Evolutionary conservation across 495 filamentous ascomycete genomes (phyloP).

Genomic region (Aspergillus sclerotiicarbonarius): DNA sequence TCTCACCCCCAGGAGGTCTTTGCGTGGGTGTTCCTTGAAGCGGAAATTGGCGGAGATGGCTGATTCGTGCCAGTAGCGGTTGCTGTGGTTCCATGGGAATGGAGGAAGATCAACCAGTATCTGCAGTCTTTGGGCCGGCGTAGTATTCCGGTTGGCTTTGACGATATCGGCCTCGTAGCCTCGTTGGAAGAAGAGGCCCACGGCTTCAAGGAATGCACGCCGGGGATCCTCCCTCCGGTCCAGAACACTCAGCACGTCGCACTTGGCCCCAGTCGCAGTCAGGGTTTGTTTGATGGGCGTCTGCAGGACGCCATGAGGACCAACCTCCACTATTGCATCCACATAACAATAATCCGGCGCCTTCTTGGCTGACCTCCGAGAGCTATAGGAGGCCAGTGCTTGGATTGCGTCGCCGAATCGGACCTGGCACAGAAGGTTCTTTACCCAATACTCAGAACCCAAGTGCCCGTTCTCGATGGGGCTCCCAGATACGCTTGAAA

Average conservation of each 20-base stretch:
- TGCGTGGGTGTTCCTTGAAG: neutral
- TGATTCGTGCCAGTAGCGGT: neutral
- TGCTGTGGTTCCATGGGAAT: neutral
- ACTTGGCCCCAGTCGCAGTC: neutral
- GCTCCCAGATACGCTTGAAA: neutral
- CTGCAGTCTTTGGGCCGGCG: neutral
- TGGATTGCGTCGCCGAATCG: neutral
- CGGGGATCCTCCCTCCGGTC: neutral
- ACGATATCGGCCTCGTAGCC: neutral
- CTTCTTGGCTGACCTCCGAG: neutral
- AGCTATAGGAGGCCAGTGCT: neutral
- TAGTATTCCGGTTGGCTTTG: neutral
- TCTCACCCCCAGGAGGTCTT: neutral
- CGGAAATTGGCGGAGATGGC: neutral
- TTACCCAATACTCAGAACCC: neutral
- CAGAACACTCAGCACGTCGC: neutral
- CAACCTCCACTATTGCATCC: neutral
- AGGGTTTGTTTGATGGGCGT: neutral
- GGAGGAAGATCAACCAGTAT: neutral
- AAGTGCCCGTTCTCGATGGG: neutral
- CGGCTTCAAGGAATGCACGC: neutral
- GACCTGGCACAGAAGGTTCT: neutral
- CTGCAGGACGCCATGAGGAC: constrained; percentile 1
- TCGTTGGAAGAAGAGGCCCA: neutral
- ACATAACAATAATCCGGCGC: neutral